Base-by-base conservation (phyloP, 768 basidiomycete species). In the Mycena metata region DNA sequence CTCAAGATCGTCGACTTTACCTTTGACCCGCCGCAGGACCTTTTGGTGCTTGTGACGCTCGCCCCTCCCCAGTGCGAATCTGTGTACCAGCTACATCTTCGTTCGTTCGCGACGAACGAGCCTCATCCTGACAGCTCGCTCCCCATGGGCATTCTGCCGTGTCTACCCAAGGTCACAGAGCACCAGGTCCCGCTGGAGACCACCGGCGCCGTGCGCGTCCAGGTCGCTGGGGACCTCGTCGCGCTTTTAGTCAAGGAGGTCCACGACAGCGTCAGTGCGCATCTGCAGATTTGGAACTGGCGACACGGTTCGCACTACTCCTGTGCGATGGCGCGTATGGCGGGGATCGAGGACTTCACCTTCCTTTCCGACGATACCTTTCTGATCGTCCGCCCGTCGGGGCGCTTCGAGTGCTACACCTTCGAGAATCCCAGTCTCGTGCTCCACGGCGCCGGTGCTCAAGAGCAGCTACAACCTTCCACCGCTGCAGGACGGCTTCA, bases 211-310 rank as follows among this genome's bases (percentile, higher is more conserved):
- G 82, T 86, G 12, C 79, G 84, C 5, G 79, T 88, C 3, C 85
- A 86, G 72, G 80, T 87, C 1, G 79, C 79, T 9, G 85, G 83
- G 1, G 78, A 84, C 64, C 77, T 85, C 11, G 77, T 88, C n/a
- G 84, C 84, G 16, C 79, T 87, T 19, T 78, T 88, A 13, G 81
- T 86, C 26, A 86, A 86, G 69, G 85, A 86, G 68, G 78, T 83
- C 3, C 75, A 82, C 30, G 79, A 82, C 26, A 78, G 76, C 45
- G 67, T 78, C 30, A 82, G 80, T 13, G 84, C 84, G 3, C 83
- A 84, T 71, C 75, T 88, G 24, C 82, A 86, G 72, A 83, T 87
- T 26, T 87, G 84, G 83, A 85, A 85, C 64, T 87, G 86, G 86
- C 79, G 79, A 30, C 68, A 78, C 64, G 79, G 77, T 16, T 78